A percentile compares a stretch with the other conserved stretches of the same genome.
Evolutionary conservation across 768 basidiomycete genomes (phyloP).

Genomic region (Lactarius sanguifluus): DNA sequence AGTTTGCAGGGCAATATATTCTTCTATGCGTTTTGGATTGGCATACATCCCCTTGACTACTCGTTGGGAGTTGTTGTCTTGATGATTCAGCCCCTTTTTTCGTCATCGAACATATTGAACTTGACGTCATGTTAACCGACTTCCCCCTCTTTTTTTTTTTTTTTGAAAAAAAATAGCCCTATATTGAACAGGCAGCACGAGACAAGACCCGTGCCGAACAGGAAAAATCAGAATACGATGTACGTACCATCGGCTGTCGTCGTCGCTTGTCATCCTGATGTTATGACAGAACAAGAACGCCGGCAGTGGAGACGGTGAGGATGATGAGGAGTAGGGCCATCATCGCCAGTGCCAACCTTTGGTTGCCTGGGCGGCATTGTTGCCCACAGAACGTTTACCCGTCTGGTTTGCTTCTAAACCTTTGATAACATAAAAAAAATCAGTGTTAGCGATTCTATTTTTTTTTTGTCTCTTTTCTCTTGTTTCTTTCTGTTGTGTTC

Average conservation of each 20-base stretch:
- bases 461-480: not conserved
- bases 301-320: slow-evolving; percentile 44
- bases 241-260: slow-evolving; percentile 33
- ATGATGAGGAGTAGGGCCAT: slow-evolving; percentile 44
- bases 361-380: slow-evolving; percentile 1
- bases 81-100: not conserved
- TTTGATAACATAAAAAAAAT: slow-evolving; percentile 18
- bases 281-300: slow-evolving; percentile 40
- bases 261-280: not conserved
- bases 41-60: slow-evolving; percentile 18
- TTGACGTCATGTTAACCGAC: slow-evolving; percentile 15
- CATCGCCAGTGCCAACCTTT: slow-evolving; percentile 1
- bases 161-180: slow-evolving; percentile 56
- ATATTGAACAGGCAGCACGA: slow-evolving; percentile 78
- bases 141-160: not conserved
- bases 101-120: not conserved
- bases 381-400: slow-evolving; percentile 16
- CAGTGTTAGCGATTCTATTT: slow-evolving; percentile 5
- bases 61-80: not conserved
- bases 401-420: slow-evolving; percentile 23
- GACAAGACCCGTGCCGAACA: slow-evolving; percentile 88
- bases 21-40: not conserved
- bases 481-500: slow-evolving; percentile 17
- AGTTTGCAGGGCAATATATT: slow-evolving; percentile 18
- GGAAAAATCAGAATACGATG: slow-evolving; percentile 58